Conservation (phyloP, 805 yeast genomes). For the Ogataea wickerhamii region DNA sequence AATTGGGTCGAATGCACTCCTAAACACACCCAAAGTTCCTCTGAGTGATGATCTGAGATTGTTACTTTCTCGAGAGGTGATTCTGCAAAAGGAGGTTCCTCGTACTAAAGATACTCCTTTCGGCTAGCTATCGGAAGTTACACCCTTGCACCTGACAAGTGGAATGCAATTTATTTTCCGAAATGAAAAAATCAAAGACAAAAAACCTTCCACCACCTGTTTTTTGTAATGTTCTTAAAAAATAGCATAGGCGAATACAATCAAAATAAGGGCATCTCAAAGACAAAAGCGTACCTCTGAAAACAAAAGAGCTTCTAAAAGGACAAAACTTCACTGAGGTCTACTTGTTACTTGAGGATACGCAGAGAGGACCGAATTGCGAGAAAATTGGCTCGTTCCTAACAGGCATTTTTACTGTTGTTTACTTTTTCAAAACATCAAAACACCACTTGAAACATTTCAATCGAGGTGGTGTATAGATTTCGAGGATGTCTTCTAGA, state of each 20-base stretch:
- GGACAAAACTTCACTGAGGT: too few relatives aligned
- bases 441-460: constrained; percentile 16
- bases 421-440: constrained; percentile 21
- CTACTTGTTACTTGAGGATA: too few relatives aligned
- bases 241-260: too few relatives aligned
- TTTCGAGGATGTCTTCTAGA: constrained; percentile 2
- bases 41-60: constrained; percentile 53
- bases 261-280: too few relatives aligned
- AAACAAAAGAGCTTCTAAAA: too few relatives aligned
- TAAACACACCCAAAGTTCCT: constrained; percentile 13
- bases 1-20: constrained; percentile 15
- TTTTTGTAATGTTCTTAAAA: too few relatives aligned
- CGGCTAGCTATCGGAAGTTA: constrained; percentile 22
- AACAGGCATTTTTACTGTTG: constrained; percentile 2
- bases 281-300: too few relatives aligned
- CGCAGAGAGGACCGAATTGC: neutral
- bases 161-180: too few relatives aligned
- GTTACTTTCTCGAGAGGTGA: constrained; percentile 55
- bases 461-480: neutral
- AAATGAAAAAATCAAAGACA: too few relatives aligned
- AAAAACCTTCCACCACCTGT: too few relatives aligned
- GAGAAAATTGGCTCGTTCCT: constrained; percentile 2
- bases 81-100: constrained; percentile 49
- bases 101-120: constrained; percentile 31
- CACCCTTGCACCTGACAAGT: too few relatives aligned